Percentiles rank a stretch among this genome's conserved stretches.
phyloP scores from a whole-genome alignment of 345 rosid genomes.

The Lepidium sativum region DNA sequence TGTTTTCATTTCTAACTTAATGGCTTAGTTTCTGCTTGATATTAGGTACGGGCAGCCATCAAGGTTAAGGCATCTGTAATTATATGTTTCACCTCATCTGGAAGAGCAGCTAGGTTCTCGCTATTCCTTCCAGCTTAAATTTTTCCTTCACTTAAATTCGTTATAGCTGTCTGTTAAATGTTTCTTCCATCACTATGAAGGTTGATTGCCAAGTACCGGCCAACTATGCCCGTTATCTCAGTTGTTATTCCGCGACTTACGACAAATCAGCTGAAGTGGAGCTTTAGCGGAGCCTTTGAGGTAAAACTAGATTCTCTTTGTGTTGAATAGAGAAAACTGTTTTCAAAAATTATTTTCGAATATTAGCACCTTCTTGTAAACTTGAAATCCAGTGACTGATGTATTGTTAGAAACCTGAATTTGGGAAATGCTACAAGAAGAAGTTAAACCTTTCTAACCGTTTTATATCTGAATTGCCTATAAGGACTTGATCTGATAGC shows the following conservation, averaged over 20 bases:
- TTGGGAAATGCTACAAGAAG: neutral
- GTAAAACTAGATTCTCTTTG: conserved; percentile 25
- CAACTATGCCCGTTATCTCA: conserved; percentile 92
- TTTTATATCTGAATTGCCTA: neutral
- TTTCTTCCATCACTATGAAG: conserved; percentile 33
- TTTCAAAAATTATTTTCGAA: neutral
- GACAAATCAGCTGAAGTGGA: conserved; percentile 92
- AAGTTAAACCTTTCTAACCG: neutral
- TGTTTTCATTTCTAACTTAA: neutral
- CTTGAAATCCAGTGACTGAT: neutral
- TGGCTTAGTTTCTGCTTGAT: neutral
- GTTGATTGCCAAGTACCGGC: conserved; percentile 92
- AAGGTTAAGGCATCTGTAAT: conserved; percentile 95
- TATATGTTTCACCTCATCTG: conserved; percentile 92
- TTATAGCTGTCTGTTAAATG: neutral
- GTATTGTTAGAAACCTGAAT: neutral
- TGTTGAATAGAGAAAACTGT: neutral
- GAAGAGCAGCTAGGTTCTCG: conserved; percentile 89
- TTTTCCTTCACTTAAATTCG: neutral
- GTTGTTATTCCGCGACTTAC: conserved; percentile 92
- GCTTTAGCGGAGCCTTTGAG: conserved; percentile 93
- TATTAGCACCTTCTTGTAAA: neutral
- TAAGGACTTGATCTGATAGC: neutral
- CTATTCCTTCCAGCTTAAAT: neutral
- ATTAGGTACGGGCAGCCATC: conserved; percentile 89